A percentile compares a stretch with the other conserved stretches of the same genome.
Conservation (phyloP, 2,329 filamentous ascomycete genomes). For the Colletotrichum sp. region DNA sequence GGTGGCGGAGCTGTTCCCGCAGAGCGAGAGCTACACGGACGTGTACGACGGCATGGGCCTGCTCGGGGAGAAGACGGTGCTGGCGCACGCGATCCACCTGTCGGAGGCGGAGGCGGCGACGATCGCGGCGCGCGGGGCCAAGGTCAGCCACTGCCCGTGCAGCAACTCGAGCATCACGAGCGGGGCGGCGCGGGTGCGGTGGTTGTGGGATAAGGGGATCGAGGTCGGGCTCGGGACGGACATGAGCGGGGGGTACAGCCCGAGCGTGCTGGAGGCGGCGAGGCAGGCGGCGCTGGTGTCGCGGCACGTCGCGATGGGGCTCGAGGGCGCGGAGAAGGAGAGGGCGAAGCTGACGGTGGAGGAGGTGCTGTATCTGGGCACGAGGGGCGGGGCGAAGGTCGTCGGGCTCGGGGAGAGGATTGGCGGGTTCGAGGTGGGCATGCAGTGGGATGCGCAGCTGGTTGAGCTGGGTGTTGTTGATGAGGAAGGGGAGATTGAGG, state of each 20-base stretch:
- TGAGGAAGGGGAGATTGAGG: conserved; percentile 41
- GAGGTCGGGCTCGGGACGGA: conserved; percentile 89
- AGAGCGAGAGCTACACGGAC: conserved; percentile 67
- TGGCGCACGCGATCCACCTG: conserved; percentile 87
- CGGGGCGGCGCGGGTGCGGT: conserved; percentile 77
- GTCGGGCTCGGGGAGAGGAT: conserved; percentile 75
- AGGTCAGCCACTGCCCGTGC: conserved; percentile 85
- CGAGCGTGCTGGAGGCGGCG: conserved; percentile 82
- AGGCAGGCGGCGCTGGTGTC: conserved; percentile 82
- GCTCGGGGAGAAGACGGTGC: conserved; percentile 74
- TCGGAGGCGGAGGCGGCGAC: conserved; percentile 68
- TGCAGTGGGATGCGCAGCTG: conserved; percentile 91
- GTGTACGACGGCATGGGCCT: conserved; percentile 80
- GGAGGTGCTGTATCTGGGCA: conserved; percentile 86
- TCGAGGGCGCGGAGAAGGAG: conserved; percentile 43
- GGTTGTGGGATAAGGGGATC: conserved; percentile 75
- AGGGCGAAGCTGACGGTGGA: conserved; percentile 77
- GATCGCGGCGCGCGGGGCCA: conserved; percentile 64
- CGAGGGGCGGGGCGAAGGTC: conserved; percentile 83
- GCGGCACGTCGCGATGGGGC: conserved; percentile 68
- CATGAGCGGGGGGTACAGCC: conserved; percentile 84
- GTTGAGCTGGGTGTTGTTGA: conserved; percentile 65
- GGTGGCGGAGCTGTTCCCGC: conserved; percentile 73
- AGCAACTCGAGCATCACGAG: conserved; percentile 84
- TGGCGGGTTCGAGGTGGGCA: conserved; percentile 84